Percentiles rank a stretch among this genome's conserved stretches.
Evolutionary conservation across 2,329 filamentous ascomycete species (phyloP).

Genomic region (Dactylella cylindrospora): DNA sequence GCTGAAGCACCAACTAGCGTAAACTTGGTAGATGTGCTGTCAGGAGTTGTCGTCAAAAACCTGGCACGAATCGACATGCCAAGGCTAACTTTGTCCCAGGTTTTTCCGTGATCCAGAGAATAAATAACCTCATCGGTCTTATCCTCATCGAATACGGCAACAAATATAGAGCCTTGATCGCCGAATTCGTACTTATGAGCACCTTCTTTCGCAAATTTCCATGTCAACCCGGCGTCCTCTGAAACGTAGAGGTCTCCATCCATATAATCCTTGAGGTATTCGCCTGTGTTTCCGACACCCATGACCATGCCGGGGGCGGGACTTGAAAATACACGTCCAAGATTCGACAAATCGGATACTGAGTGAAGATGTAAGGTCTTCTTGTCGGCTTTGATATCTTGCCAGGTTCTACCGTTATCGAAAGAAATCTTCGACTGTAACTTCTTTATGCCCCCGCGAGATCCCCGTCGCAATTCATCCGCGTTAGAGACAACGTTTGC

Average conservation of each 20-base stretch:
- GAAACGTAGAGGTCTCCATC: constrained; percentile 84
- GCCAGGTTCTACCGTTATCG: constrained; percentile 87
- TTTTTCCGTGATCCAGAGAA: constrained; percentile 84
- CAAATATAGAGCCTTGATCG: constrained; percentile 82
- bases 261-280: constrained; percentile 67
- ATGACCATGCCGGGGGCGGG: constrained; percentile 90
- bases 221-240: constrained; percentile 83
- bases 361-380: constrained; percentile 82
- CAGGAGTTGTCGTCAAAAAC: constrained; percentile 81
- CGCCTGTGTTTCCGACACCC: constrained; percentile 88
- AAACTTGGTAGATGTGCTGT: constrained; percentile 92
- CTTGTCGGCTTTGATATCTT: constrained; percentile 67
- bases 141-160: constrained; percentile 72
- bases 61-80: constrained; percentile 68
- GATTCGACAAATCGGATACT: constrained; percentile 78
- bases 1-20: constrained; percentile 68
- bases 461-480: constrained; percentile 65
- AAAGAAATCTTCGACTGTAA: constrained; percentile 84
- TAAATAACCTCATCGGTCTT: constrained; percentile 68
- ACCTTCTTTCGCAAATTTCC: constrained; percentile 72
- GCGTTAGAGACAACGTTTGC: constrained; percentile 88
- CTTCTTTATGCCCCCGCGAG: constrained; percentile 59
- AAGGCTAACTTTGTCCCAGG: constrained; percentile 73
- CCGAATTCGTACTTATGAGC: constrained; percentile 97
- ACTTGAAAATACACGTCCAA: constrained; percentile 87